phyloP scores from a whole-genome alignment of 805 yeast genomes.

The Torulaspora indica region DNA sequence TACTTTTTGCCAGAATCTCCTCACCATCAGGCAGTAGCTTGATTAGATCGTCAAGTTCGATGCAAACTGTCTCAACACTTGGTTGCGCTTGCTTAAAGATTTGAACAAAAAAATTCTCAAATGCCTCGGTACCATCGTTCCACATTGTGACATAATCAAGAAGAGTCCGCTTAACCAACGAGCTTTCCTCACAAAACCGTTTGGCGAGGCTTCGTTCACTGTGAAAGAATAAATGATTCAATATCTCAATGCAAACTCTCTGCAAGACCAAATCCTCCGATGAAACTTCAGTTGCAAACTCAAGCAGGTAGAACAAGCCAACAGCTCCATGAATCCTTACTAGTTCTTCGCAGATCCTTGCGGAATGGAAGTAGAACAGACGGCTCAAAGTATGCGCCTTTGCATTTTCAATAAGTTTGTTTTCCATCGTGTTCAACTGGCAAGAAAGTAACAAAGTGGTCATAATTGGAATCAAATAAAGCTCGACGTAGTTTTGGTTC shows the following conservation, averaged over 20 bases:
- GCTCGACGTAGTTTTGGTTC: slow-evolving; percentile 20
- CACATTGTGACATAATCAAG: slow-evolving; percentile 28
- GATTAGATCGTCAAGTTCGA: slow-evolving; percentile 14
- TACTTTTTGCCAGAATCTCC: slow-evolving; percentile 1
- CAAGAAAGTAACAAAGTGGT: slow-evolving; percentile 21
- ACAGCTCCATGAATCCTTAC: slow-evolving; percentile 37
- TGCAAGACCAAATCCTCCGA: slow-evolving; percentile 37
- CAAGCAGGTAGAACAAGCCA: slow-evolving; percentile 36
- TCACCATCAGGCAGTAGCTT: slow-evolving; percentile 18
- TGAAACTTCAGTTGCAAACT: slow-evolving; percentile 35
- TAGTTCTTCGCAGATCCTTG: slow-evolving; percentile 34
- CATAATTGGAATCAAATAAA: slow-evolving; percentile 24
- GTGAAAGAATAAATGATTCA: slow-evolving; percentile 33
- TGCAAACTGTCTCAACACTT: slow-evolving; percentile 6
- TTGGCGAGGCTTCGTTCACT: slow-evolving; percentile 4
- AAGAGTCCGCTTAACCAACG: slow-evolving; percentile 25
- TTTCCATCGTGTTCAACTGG: slow-evolving; percentile 15
- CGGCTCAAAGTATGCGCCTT: slow-evolving; percentile 19
- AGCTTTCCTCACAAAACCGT: slow-evolving; percentile 20
- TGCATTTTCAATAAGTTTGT: slow-evolving; percentile 13
- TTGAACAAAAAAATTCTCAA: slow-evolving; percentile 23
- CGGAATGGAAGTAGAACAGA: slow-evolving; percentile 23
- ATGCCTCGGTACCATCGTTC: slow-evolving; percentile 36
- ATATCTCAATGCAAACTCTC: slow-evolving; percentile 26
- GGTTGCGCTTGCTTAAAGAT: slow-evolving; percentile 24